phyloP scores from a whole-genome alignment of 768 basidiomycete genomes.

The Dentipellis fragilis region DNA sequence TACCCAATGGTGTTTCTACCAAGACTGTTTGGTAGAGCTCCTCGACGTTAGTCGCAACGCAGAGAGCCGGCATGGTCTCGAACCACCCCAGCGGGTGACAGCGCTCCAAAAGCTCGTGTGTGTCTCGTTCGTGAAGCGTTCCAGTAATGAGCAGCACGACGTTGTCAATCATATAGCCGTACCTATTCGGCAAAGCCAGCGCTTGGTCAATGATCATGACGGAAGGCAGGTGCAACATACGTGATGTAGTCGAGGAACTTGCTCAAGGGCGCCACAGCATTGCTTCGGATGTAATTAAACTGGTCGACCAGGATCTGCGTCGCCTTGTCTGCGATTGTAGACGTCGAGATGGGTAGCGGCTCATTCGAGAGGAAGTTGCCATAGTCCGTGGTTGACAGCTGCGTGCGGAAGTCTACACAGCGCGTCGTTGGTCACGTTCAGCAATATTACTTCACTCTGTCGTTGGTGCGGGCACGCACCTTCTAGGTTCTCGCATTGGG shows the following conservation, averaged over 20 bases:
- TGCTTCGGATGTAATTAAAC: conserved; percentile 88
- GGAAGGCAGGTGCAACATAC: conserved; percentile 35
- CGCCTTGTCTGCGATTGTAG: conserved; percentile 94
- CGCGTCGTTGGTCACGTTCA: not conserved
- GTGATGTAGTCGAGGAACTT: conserved; percentile 98
- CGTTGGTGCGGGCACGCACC: conserved; percentile 36
- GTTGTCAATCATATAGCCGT: conserved; percentile 99
- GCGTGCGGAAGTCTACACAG: conserved; percentile 82
- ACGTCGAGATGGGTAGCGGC: conserved; percentile 84
- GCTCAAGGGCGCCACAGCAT: conserved; percentile 82
- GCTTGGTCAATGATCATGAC: too few species aligned
- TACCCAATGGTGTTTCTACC: conserved; percentile 95
- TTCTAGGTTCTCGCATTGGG: conserved; percentile 96
- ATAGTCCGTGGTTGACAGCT: conserved; percentile 94
- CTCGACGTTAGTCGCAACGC: conserved; percentile 97
- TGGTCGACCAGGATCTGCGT: conserved; percentile 94
- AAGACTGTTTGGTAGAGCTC: conserved; percentile 95
- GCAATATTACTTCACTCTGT: not conserved
- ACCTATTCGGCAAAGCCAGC: conserved; percentile 35
- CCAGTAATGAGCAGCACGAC: conserved; percentile 96
- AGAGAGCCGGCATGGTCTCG: conserved; percentile 98
- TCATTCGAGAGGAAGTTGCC: conserved; percentile 98
- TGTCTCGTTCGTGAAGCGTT: conserved; percentile 93
- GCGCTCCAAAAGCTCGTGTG: conserved; percentile 89
- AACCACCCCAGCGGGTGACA: conserved; percentile 97